Conservation (phyloP, 306 rosid genomes). For the Styphnolobium japonicum region DNA sequence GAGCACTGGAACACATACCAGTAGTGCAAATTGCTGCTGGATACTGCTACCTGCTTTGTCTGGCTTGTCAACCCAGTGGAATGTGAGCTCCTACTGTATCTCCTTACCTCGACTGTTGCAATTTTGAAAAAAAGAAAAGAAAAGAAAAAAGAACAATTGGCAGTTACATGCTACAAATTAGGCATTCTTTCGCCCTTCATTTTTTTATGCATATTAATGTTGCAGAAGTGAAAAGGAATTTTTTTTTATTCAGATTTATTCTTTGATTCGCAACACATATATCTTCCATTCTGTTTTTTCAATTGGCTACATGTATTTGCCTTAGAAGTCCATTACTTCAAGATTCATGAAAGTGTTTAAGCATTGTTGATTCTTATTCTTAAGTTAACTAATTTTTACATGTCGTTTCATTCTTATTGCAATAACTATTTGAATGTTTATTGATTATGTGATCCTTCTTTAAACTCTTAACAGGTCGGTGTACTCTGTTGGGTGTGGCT, state of each 20-base stretch:
- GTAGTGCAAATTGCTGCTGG: slow-evolving; percentile 91
- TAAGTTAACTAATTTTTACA: not conserved
- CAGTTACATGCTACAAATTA: not conserved
- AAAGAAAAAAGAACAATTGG: too few relatives aligned
- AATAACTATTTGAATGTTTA: not conserved
- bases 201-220: not conserved
- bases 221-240: not conserved
- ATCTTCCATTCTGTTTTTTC: not conserved
- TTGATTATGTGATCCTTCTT: not conserved
- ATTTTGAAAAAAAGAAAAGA: not conserved
- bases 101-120: not conserved
- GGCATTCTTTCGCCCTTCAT: not conserved
- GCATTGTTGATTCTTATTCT: not conserved
- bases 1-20: slow-evolving; percentile 70
- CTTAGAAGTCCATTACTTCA: not conserved
- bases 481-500: slow-evolving; percentile 87
- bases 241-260: not conserved
- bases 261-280: not conserved
- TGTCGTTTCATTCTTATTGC: not conserved
- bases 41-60: slow-evolving; percentile 85
- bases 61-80: slow-evolving; percentile 75
- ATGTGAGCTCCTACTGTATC: slow-evolving; percentile 51
- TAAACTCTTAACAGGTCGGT: slow-evolving; percentile 60
- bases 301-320: not conserved
- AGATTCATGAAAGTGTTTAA: not conserved